Conservation (phyloP, 1,284 basidiomycete species). For the Ganoderma resinaceum region DNA sequence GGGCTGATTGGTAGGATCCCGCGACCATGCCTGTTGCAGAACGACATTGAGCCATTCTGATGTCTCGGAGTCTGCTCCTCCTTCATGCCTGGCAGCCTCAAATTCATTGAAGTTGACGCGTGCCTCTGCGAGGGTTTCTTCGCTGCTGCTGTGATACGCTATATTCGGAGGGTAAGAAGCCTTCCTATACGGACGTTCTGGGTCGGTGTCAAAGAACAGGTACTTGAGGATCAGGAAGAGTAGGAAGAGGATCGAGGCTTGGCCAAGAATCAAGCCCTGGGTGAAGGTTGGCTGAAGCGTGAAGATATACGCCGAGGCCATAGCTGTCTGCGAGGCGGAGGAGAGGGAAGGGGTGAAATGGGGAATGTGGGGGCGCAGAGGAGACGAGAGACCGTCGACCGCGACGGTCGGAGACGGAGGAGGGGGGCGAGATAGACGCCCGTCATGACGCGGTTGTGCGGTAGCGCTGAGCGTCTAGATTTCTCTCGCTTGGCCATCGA, state of each 20-base stretch:
- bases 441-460: neutral
- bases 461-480: neutral
- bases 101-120: conserved; percentile 18
- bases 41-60: conserved; percentile 81
- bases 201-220: conserved; percentile 75
- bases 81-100: conserved; percentile 17
- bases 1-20: neutral
- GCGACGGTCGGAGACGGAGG: neutral
- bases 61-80: conserved; percentile 52
- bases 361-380: conserved; percentile 9
- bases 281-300: conserved; percentile 84
- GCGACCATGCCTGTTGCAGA: conserved; percentile 63
- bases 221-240: conserved; percentile 79
- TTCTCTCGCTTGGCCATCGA: conserved; percentile 1
- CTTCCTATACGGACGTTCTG: conserved; percentile 58
- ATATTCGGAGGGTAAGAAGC: conserved; percentile 65
- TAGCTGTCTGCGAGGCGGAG: conserved; percentile 35
- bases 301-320: conserved; percentile 71
- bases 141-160: conserved; percentile 39
- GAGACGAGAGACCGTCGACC: conserved; percentile 9
- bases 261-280: conserved; percentile 81
- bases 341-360: conserved; percentile 5
- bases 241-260: conserved; percentile 77
- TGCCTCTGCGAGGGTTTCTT: conserved; percentile 9
- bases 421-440: conserved; percentile 18